These are phyloP conservation scores for Pseudozyma sp. DNA, from an alignment of 1,284 basidiomycete genomes.

Conservation along the genomic window DNA sequence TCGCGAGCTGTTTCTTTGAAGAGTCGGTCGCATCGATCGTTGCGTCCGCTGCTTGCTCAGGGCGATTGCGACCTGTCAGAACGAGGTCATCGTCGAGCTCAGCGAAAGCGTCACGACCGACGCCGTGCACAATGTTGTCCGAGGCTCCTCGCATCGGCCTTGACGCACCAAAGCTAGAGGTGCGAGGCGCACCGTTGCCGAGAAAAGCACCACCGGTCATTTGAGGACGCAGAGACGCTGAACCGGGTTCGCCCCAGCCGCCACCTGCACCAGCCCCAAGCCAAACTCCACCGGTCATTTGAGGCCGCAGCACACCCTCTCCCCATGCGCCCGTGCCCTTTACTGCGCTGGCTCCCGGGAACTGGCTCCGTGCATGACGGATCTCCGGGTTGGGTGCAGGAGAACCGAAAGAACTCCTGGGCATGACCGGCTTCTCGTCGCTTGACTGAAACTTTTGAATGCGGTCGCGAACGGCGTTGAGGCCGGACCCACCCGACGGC, in stretches of 20 bases:
- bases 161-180: constrained; percentile 25
- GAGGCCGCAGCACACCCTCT: constrained; percentile 58
- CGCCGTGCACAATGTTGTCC: constrained; percentile 41
- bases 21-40: constrained; percentile 1
- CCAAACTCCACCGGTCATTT: constrained; percentile 63
- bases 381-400: constrained; percentile 58
- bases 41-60: constrained; percentile 12
- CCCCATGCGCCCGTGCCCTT: constrained; percentile 57
- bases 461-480: constrained; percentile 54
- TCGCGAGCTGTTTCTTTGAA: constrained; percentile 12
- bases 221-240: constrained; percentile 51
- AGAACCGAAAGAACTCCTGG: constrained; percentile 60
- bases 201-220: constrained; percentile 55
- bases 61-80: constrained; percentile 41
- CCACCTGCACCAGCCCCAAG: constrained; percentile 49
- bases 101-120: constrained; percentile 55
- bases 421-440: constrained; percentile 56
- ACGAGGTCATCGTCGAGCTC: constrained; percentile 57
- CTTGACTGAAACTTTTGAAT: constrained; percentile 60
- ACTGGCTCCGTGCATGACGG: constrained; percentile 40
- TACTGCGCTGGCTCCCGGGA: constrained; percentile 48
- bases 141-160: constrained; percentile 38
- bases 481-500: constrained; percentile 28
- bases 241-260: constrained; percentile 46
- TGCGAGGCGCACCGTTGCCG: constrained; percentile 34